Percentiles rank a stretch among this genome's conserved stretches.
phyloP scores from a whole-genome alignment of 2,329 filamentous ascomycete genomes.

The Xenosphaeropsis pyriputrescens region DNA sequence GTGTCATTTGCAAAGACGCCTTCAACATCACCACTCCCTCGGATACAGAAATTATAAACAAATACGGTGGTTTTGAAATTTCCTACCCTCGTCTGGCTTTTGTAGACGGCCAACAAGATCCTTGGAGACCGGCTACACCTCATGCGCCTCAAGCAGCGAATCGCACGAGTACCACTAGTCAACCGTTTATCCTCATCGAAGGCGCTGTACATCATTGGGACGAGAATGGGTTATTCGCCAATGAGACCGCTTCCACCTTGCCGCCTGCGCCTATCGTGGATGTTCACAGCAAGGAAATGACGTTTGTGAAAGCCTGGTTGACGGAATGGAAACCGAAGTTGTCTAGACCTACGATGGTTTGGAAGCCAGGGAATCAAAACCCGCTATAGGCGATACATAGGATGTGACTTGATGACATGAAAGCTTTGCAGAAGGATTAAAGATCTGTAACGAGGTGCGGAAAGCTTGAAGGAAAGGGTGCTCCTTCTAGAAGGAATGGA shows the following conservation, averaged over 20 bases:
- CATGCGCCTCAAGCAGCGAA: conserved; percentile 42
- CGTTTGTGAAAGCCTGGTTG: conserved; percentile 55
- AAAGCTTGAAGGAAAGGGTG: no score
- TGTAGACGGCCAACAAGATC: conserved; percentile 65
- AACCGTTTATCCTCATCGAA: conserved; percentile 61
- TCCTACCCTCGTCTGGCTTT: conserved; percentile 59
- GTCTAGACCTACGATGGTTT: no score
- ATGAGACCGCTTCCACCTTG: conserved; percentile 35
- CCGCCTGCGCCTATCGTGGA: conserved; percentile 43
- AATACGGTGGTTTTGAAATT: conserved; percentile 60
- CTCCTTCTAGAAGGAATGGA: no score
- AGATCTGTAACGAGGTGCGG: no score
- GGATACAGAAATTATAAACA: conserved; percentile 54
- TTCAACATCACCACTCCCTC: conserved; percentile 57
- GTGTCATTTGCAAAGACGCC: conserved; percentile 44
- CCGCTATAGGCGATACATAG: no score
- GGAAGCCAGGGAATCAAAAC: no score
- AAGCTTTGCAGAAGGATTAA: no score
- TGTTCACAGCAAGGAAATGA: conserved; percentile 40
- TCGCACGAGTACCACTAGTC: conserved; percentile 41
- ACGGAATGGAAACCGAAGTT: conserved; percentile 31
- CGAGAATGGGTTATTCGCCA: conserved; percentile 50
- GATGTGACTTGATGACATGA: no score
- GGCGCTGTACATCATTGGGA: conserved; percentile 76
- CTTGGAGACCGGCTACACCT: conserved; percentile 63